Conservation (phyloP, 352 stramenopile genomes). For the Globisporangium uncinulatum region DNA sequence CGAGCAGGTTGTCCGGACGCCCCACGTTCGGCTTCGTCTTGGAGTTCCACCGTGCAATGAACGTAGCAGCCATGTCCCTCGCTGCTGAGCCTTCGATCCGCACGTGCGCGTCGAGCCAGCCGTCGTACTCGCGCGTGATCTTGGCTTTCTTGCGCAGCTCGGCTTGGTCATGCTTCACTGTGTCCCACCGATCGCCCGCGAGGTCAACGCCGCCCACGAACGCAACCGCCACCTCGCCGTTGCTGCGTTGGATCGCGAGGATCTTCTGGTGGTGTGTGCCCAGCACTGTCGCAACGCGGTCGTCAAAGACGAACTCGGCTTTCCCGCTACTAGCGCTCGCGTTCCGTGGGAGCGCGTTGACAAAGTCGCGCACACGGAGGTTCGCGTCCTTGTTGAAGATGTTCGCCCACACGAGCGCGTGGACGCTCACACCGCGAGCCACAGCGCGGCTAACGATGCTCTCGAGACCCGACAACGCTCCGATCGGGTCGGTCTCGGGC, state of each 20-base stretch:
- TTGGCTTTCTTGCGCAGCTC: constrained; percentile 24
- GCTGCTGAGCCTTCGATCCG: constrained; percentile 38
- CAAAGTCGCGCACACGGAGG: constrained; percentile 40
- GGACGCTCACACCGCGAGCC: constrained; percentile 30
- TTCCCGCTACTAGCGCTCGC: constrained; percentile 18
- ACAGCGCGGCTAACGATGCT: constrained; percentile 27
- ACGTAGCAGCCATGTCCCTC: constrained; percentile 51
- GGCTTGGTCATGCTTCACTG: constrained; percentile 38
- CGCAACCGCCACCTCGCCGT: constrained; percentile 16
- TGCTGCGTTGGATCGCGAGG: constrained; percentile 13
- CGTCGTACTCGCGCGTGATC: constrained; percentile 25
- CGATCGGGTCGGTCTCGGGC: constrained; percentile 20
- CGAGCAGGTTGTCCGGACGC: constrained; percentile 25
- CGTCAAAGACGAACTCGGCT: constrained; percentile 46
- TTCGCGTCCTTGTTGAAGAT: constrained; percentile 48
- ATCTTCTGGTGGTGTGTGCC: constrained; percentile 52
- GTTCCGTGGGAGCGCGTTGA: constrained; percentile 29
- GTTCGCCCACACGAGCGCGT: constrained; percentile 63
- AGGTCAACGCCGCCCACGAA: constrained; percentile 55
- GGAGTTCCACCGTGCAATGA: constrained; percentile 47
- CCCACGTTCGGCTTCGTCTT: constrained; percentile 19
- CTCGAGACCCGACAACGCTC: constrained; percentile 29
- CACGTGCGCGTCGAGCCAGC: constrained; percentile 48
- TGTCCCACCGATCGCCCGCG: constrained; percentile 58
- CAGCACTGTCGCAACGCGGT: constrained; percentile 20